Evolutionary conservation across 139 green algal species (phyloP).

Genomic region (Desmodesmus armatus): DNA sequence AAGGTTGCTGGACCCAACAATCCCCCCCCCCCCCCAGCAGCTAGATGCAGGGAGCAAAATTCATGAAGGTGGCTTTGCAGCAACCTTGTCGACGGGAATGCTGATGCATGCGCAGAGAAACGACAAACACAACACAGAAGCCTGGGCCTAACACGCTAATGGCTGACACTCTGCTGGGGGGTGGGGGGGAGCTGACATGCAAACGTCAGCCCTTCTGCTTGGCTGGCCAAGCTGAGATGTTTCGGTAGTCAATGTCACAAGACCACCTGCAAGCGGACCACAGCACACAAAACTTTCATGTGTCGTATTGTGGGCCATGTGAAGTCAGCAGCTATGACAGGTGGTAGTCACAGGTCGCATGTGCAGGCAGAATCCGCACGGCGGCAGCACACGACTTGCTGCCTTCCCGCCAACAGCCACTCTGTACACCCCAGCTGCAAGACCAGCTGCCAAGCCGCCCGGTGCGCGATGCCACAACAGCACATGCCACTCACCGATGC

Average conservation of each 20-base stretch:
- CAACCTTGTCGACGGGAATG: too few species aligned
- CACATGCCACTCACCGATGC: conserved; percentile 48
- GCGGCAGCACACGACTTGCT: not conserved
- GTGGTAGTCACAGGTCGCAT: not conserved
- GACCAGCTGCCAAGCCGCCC: not conserved
- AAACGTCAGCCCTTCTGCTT: too few species aligned
- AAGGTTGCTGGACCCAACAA: too few species aligned
- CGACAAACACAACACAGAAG: too few species aligned
- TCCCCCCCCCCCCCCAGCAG: too few species aligned
- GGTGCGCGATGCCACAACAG: not conserved
- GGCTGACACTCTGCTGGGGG: too few species aligned
- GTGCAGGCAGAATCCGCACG: not conserved
- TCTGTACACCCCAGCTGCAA: not conserved
- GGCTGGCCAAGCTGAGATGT: conserved; percentile 16
- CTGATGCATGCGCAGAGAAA: too few species aligned
- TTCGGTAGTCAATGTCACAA: conserved; percentile 23
- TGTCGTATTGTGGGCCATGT: not conserved
- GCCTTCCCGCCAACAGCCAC: too few species aligned
- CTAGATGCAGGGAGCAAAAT: too few species aligned
- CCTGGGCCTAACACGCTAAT: too few species aligned
- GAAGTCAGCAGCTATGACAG: not conserved
- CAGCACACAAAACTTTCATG: not conserved
- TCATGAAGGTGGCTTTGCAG: too few species aligned
- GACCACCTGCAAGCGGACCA: conserved; percentile 17
- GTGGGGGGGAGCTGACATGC: too few species aligned